These are phyloP conservation scores for Ophiostoma pallidulum DNA, from an alignment of 2,329 filamentous ascomycete genomes.

Conservation along the genomic window DNA sequence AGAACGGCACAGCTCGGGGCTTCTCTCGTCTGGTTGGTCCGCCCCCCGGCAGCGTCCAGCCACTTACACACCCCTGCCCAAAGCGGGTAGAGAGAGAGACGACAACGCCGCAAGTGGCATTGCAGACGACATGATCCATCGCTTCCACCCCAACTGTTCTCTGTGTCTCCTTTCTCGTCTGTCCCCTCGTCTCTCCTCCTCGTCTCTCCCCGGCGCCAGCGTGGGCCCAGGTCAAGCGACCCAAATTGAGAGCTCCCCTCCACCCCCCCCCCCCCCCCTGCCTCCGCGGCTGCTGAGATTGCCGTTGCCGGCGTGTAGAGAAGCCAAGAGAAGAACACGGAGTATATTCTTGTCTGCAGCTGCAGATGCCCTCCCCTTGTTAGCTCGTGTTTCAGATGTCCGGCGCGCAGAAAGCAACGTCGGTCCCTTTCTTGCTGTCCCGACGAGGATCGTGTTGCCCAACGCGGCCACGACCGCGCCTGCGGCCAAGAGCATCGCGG, in stretches of 20 bases:
- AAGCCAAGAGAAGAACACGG: neutral
- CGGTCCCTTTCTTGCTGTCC: no score
- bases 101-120: no score
- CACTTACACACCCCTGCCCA: constrained; percentile 5
- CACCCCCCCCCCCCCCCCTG: neutral
- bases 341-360: neutral
- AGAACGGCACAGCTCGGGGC: no score
- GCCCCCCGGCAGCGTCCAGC: neutral
- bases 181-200: neutral
- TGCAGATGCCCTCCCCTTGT: neutral
- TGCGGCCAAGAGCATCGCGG: constrained; percentile 7
- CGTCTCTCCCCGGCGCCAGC: neutral
- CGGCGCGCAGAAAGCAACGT: constrained; percentile 1
- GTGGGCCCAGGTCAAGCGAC: constrained; percentile 2
- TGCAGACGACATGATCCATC: no score
- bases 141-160: neutral
- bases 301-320: neutral
- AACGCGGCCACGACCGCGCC: constrained; percentile 11
- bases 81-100: no score
- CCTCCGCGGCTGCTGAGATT: constrained; percentile 6
- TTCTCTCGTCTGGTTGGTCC: constrained; percentile 5
- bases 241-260: constrained; percentile 5
- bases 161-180: neutral
- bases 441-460: constrained; percentile 4
- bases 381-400: constrained; percentile 11